phyloP scores from a whole-genome alignment of 805 yeast species.

The Alloascoidea africana region DNA sequence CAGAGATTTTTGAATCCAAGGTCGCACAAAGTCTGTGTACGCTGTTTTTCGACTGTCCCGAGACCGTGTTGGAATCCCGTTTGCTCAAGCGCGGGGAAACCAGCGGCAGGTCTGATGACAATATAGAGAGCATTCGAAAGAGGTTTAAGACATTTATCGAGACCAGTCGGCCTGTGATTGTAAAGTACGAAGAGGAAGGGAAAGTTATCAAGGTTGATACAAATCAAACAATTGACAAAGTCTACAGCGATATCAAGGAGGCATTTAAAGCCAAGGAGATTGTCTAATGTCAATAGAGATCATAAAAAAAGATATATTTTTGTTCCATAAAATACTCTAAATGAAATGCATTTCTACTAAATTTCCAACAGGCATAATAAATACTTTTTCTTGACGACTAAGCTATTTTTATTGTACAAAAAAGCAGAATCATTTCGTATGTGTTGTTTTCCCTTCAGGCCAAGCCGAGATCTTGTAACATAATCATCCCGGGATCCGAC shows the following conservation, averaged over 20 bases:
- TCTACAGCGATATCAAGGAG: constrained; percentile 49
- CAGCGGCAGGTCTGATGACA: constrained; percentile 88
- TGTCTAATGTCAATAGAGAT: neutral
- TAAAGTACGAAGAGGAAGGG: constrained; percentile 55
- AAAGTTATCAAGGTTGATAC: constrained; percentile 72
- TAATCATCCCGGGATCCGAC: too few relatives aligned
- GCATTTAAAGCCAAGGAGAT: constrained; percentile 34
- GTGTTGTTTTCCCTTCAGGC: too few relatives aligned
- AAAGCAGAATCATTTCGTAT: too few relatives aligned
- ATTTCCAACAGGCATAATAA: too few relatives aligned
- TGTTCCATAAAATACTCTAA: too few relatives aligned
- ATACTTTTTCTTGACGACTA: too few relatives aligned
- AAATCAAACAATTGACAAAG: constrained; percentile 67
- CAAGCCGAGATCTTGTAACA: too few relatives aligned
- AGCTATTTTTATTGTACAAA: too few relatives aligned
- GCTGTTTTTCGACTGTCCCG: constrained; percentile 38
- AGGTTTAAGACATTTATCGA: constrained; percentile 77
- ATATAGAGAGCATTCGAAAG: constrained; percentile 78
- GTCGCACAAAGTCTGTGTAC: constrained; percentile 22
- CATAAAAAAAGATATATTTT: neutral
- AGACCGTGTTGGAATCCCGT: constrained; percentile 75
- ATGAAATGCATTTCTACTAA: too few relatives aligned
- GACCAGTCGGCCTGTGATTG: constrained; percentile 89
- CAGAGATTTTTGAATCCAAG: constrained; percentile 75
- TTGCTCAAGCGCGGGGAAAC: constrained; percentile 86